These are phyloP conservation scores for Sporothrix humicola DNA, from an alignment of 2,329 filamentous ascomycete genomes.

Conservation along the genomic window DNA sequence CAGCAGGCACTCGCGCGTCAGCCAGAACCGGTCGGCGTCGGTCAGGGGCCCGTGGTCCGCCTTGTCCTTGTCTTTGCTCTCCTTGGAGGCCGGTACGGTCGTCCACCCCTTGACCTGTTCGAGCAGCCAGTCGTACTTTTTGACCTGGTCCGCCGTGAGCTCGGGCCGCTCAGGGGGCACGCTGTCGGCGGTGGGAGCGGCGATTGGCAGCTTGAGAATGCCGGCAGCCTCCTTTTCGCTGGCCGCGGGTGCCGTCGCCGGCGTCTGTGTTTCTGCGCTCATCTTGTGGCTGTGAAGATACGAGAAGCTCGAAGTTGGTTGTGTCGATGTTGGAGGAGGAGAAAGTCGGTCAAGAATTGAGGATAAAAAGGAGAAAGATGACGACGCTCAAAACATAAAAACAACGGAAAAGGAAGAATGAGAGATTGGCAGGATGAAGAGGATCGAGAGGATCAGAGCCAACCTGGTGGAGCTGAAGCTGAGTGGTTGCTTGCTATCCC, in stretches of 20 bases:
- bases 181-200: slow-evolving; percentile 61
- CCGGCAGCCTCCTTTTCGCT: slow-evolving; percentile 39
- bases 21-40: slow-evolving; percentile 83
- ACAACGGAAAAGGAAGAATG: neutral
- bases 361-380: neutral
- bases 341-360: too few species aligned
- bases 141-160: slow-evolving; percentile 76
- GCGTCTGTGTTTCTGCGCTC: slow-evolving; percentile 27
- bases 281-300: neutral
- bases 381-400: neutral
- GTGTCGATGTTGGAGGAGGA: neutral
- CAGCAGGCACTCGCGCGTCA: slow-evolving; percentile 89
- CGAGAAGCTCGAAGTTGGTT: neutral
- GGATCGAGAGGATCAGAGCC: neutral
- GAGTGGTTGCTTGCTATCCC: too few species aligned
- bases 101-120: slow-evolving; percentile 73
- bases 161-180: slow-evolving; percentile 61
- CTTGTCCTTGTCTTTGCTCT: slow-evolving; percentile 52
- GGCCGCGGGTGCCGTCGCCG: slow-evolving; percentile 8
- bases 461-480: neutral
- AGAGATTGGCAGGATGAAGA: neutral
- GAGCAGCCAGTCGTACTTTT: slow-evolving; percentile 82
- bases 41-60: slow-evolving; percentile 64
- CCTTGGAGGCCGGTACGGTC: slow-evolving; percentile 64
- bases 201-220: slow-evolving; percentile 54